phyloP scores from a whole-genome alignment of 2,329 filamentous ascomycete genomes.

The Massarina eburnea region DNA sequence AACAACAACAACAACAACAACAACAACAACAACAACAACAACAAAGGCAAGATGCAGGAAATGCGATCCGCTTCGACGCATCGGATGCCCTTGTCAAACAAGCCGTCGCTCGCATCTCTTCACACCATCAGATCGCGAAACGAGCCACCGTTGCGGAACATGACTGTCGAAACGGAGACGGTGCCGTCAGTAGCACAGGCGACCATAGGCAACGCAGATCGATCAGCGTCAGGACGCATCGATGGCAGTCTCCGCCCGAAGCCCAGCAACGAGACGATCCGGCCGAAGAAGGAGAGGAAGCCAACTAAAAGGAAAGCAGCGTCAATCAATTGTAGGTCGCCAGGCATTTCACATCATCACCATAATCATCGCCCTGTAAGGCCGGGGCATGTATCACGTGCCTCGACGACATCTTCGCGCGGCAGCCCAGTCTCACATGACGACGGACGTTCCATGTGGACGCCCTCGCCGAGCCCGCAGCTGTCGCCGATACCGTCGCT shows the following conservation, averaged over 20 bases:
- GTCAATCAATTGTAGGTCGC: conserved; percentile 66
- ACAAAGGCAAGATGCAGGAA: conserved; percentile 41
- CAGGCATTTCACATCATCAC: conserved; percentile 36
- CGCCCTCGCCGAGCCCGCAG: conserved; percentile 31
- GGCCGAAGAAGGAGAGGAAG: conserved; percentile 91
- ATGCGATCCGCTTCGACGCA: conserved; percentile 49
- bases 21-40: conserved; percentile 11
- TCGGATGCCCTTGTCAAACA: conserved; percentile 54
- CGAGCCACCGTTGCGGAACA: conserved; percentile 79
- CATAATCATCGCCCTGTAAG: conserved; percentile 32
- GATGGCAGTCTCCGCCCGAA: conserved; percentile 81
- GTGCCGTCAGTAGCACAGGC: conserved; percentile 88
- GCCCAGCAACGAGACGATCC: conserved; percentile 92
- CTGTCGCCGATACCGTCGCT: conserved; percentile 17
- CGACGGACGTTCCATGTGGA: conserved; percentile 27
- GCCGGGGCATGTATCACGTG: conserved; percentile 26
- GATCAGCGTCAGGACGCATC: conserved; percentile 59
- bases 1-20: conserved; percentile 22
- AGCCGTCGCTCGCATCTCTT: conserved; percentile 70
- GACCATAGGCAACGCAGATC: conserved; percentile 64
- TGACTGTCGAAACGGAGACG: conserved; percentile 98
- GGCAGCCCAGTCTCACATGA: conserved; percentile 37
- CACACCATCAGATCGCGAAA: conserved; percentile 64
- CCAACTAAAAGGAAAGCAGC: conserved; percentile 74
- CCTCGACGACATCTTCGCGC: conserved; percentile 28